These are phyloP conservation scores for Penicillium sp. DNA, from an alignment of 2,329 filamentous ascomycete species.

Conservation along the genomic window DNA sequence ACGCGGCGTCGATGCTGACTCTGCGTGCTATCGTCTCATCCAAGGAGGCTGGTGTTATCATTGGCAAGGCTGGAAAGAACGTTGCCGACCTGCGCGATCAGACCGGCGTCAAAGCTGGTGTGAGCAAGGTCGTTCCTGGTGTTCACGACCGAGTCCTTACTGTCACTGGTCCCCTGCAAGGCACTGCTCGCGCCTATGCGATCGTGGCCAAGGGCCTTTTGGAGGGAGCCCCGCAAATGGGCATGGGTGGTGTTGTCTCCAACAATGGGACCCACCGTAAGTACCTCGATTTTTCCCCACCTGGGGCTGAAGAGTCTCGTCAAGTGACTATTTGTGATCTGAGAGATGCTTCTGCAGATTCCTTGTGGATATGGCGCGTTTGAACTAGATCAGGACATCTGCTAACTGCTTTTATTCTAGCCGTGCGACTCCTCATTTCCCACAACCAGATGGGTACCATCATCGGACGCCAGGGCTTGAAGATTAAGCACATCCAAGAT, in stretches of 20 bases:
- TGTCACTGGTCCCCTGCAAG: conserved; percentile 85
- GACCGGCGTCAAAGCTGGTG: conserved; percentile 95
- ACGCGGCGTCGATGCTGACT: conserved; percentile 87
- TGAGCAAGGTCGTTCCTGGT: conserved; percentile 97
- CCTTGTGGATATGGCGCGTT: not conserved
- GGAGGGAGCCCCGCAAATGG: conserved; percentile 90
- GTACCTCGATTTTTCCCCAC: conserved; percentile 38
- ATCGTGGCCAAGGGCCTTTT: conserved; percentile 89
- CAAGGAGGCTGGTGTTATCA: conserved; percentile 98
- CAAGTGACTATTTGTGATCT: not conserved
- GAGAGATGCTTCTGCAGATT: not conserved
- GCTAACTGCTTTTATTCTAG: conserved; percentile 49
- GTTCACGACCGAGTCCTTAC: conserved; percentile 97
- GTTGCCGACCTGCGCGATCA: conserved; percentile 96
- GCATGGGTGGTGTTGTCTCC: conserved; percentile 88
- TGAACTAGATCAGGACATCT: not conserved
- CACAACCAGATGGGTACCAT: conserved; percentile 99
- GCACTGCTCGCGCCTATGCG: conserved; percentile 88
- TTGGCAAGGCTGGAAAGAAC: conserved; percentile 98
- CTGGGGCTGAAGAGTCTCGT: not conserved
- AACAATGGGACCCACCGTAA: conserved; percentile 93
- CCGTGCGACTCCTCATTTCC: conserved; percentile 95
- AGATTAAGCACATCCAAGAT: conserved; percentile 99
- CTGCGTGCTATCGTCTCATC: conserved; percentile 97
- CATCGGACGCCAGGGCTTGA: conserved; percentile 92